Conservation (phyloP, 2,329 filamentous ascomycete genomes). For the Neopestalotiopsis sp. region DNA sequence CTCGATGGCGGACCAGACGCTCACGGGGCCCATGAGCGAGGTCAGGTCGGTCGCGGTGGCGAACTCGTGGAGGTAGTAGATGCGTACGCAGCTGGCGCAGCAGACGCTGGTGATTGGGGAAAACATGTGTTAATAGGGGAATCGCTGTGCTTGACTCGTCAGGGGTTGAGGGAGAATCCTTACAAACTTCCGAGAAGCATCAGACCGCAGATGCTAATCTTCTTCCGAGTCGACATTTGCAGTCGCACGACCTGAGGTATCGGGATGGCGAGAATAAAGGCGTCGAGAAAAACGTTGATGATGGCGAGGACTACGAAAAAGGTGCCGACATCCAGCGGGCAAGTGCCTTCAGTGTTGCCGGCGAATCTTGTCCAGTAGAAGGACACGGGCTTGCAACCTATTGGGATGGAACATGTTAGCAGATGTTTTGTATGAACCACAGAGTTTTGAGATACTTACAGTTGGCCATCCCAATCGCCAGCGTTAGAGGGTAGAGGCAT, state of each 20-base stretch:
- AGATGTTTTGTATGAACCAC: too few relatives aligned
- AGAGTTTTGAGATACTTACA: not conserved
- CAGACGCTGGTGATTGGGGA: not conserved
- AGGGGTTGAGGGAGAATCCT: too few relatives aligned
- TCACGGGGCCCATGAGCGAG: constrained; percentile 1
- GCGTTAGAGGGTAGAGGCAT: not conserved
- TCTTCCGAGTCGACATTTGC: not conserved
- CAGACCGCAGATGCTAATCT: not conserved
- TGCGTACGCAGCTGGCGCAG: not conserved
- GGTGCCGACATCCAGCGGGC: not conserved
- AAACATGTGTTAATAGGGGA: too few relatives aligned
- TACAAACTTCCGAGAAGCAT: constrained; percentile 7
- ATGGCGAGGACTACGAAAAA: constrained; percentile 2
- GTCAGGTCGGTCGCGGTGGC: not conserved
- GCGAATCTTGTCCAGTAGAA: constrained; percentile 5
- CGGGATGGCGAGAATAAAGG: not conserved
- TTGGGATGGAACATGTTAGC: not conserved
- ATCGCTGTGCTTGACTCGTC: too few relatives aligned
- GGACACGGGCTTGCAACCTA: not conserved
- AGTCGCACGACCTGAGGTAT: not conserved
- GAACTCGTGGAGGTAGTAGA: constrained; percentile 4
- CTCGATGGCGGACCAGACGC: constrained; percentile 8
- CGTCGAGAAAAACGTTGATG: not conserved
- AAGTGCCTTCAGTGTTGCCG: not conserved
- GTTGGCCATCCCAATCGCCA: constrained; percentile 2